Evolutionary conservation across 169 alveolate genomes (phyloP).

Genomic region (Babesia gibsoni): DNA sequence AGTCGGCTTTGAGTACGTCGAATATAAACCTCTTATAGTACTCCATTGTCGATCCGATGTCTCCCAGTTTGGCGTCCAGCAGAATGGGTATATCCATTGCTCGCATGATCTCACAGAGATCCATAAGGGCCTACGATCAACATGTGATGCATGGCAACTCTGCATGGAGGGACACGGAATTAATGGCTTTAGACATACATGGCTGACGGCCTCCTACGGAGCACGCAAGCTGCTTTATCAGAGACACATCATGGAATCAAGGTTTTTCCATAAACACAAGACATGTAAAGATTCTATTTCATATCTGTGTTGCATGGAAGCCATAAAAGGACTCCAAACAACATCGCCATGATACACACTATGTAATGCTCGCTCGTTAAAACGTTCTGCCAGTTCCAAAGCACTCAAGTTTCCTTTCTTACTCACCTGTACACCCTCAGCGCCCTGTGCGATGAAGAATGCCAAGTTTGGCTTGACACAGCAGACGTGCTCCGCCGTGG

Average conservation of each 20-base stretch:
- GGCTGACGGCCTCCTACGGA: no score
- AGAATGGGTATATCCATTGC: conserved; percentile 63
- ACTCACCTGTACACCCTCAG: conserved; percentile 72
- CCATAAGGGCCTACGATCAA: conserved; percentile 66
- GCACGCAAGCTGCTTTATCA: no score
- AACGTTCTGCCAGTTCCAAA: background rate
- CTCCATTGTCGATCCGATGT: conserved; percentile 75
- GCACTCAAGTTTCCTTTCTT: background rate
- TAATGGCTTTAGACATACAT: no score
- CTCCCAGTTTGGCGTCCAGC: conserved; percentile 73
- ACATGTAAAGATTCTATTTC: no score
- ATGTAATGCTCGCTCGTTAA: background rate
- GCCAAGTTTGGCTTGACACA: conserved; percentile 75
- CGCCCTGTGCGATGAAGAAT: conserved; percentile 70
- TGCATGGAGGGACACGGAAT: no score
- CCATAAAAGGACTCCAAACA: background rate
- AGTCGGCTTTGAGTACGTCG: conserved; percentile 68
- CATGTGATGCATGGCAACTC: no score
- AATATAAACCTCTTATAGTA: conserved; percentile 73
- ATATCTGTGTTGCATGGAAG: no score
- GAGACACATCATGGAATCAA: no score
- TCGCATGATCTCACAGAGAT: conserved; percentile 62
- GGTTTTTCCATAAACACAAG: no score
- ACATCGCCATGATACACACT: background rate
- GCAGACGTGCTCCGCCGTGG: conserved; percentile 62